Conservation (phyloP, 2,329 filamentous ascomycete genomes). For the Pseudogymnoascus sp. region DNA sequence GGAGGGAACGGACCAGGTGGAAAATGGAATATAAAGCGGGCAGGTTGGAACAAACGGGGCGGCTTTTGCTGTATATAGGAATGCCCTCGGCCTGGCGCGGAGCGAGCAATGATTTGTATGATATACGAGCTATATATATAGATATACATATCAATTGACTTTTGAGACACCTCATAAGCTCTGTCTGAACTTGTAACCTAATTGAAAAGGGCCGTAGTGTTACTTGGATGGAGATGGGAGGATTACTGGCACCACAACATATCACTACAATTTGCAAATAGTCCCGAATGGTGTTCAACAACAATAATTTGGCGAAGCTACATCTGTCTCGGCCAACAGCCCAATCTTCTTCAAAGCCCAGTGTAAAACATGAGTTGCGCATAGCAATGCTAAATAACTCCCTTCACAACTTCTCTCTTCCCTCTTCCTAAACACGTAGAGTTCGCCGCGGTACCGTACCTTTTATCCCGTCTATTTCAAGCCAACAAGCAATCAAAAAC, state of each 20-base stretch:
- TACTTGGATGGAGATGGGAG: neutral
- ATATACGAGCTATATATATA: constrained; percentile 4
- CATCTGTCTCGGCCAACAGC: neutral
- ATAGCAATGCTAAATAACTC: constrained; percentile 4
- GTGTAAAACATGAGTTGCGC: neutral
- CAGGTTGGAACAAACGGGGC: neutral
- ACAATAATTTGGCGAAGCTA: neutral
- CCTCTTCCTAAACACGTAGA: neutral
- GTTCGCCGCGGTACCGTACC: neutral
- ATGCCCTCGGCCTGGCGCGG: constrained; percentile 2
- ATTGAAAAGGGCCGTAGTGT: neutral
- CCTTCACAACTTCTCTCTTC: neutral
- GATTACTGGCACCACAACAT: neutral
- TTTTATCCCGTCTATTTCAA: constrained; percentile 1
- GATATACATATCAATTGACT: neutral
- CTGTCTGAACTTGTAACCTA: neutral
- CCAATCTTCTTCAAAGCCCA: neutral
- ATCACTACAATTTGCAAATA: neutral
- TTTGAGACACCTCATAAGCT: neutral
- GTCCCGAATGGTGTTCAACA: neutral
- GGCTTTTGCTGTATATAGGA: constrained; percentile 3
- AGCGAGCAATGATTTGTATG: constrained; percentile 1
- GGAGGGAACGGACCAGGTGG: neutral
- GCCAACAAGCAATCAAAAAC: neutral
- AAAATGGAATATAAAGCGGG: neutral